phyloP scores from a whole-genome alignment of 495 filamentous ascomycete genomes.

The Aspergillus haitiensis region DNA sequence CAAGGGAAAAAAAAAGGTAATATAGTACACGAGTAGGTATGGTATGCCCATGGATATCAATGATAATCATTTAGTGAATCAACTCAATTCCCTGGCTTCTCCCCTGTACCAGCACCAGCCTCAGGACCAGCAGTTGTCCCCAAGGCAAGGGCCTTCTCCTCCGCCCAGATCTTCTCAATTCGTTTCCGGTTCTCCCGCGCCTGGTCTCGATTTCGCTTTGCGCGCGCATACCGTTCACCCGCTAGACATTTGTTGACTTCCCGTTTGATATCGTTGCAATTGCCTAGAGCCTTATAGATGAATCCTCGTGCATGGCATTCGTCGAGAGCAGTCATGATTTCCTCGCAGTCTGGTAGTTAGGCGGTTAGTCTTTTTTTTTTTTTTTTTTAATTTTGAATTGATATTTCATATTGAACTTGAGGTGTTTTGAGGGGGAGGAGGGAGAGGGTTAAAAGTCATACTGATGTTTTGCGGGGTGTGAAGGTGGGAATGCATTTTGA shows the following conservation, averaged over 20 bases:
- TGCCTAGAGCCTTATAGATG: constrained; percentile 80
- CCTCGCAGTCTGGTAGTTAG: constrained; percentile 71
- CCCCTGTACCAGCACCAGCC: too few species aligned
- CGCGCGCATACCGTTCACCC: constrained; percentile 72
- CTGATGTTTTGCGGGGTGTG: constrained; percentile 88
- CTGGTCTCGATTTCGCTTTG: constrained; percentile 69
- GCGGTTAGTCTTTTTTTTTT: neutral
- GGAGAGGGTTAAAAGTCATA: constrained; percentile 40
- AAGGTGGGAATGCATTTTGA: constrained; percentile 91
- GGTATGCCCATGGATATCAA: too few species aligned
- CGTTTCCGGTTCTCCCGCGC: constrained; percentile 66
- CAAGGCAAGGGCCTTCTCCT: constrained; percentile 42
- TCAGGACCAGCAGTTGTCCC: constrained; percentile 6
- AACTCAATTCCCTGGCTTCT: too few species aligned
- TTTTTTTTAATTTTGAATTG: neutral
- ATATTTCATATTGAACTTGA: constrained; percentile 4
- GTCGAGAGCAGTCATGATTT: constrained; percentile 87
- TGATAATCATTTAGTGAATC: too few species aligned
- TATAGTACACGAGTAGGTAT: too few species aligned
- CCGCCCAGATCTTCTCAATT: constrained; percentile 74
- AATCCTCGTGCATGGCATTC: constrained; percentile 95
- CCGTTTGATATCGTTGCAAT: constrained; percentile 83
- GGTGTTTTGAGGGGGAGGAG: constrained; percentile 10
- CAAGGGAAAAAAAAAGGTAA: too few species aligned
- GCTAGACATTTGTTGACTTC: constrained; percentile 80